Evolutionary conservation across 768 basidiomycete genomes (phyloP), one percentile per base, ranked within the genome.

Genomic region (Mycena albidolilacea): DNA sequence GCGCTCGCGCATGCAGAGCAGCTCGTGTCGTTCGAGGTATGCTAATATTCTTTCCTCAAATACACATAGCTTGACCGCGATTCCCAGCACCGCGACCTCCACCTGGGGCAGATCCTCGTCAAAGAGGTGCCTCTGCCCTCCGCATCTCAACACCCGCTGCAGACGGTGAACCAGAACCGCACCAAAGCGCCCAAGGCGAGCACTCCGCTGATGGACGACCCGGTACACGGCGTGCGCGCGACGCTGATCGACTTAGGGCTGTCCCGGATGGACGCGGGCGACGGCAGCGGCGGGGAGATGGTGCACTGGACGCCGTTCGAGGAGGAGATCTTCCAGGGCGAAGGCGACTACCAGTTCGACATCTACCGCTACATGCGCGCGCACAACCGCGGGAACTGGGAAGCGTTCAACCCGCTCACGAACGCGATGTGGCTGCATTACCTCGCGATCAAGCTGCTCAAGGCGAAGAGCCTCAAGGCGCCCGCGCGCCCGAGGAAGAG

Each of bases 191-290:
- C 78, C 57, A 76, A 77, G 73, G 12, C 70, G 23, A 63, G 78
- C 54, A 54, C 67, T 58, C 50, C 63, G 80, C 57, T 67, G 59
- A 94, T 95, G 94, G 94, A 95, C 77, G 88, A 92, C 77, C 75
- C 80, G 41, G 81, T 77, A 15, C 87, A 92, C 77, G 95, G 95
- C 14, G 87, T 98, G 8, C 83, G 88, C 76, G 91, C 91, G 12
- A 98, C 96, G 17, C 85, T 99, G 73, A 98, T 99, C 80, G 98
- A 99, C 82, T 90, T 99, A 43, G 98, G 98, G 17, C 87, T 99
- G 37, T 95, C 98, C 7, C 87, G 97, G 60, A 94, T 96, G 89
- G 88, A 91, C 76, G 88, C 89, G 0, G 84, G 84, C 15, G 89
- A 88, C 80, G 84, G 84, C 3, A 76, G 77, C 48, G 86, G 84